A percentile compares a stretch with the other conserved stretches of the same genome.
Evolutionary conservation across 768 basidiomycete genomes (phyloP).

Genomic region (Lactarius evosmus): DNA sequence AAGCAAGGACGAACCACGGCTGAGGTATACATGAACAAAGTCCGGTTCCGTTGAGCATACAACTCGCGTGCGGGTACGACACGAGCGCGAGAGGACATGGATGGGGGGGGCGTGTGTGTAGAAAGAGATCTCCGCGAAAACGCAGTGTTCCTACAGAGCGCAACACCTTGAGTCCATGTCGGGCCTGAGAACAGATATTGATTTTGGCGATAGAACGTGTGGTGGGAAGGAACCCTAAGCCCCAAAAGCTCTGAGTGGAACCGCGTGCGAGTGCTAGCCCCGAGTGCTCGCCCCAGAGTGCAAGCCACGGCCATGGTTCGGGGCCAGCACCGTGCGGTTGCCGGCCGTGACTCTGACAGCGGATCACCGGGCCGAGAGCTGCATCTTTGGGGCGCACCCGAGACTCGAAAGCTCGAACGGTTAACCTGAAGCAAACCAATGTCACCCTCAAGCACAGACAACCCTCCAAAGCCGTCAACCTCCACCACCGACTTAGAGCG

Average conservation of each 20-base stretch:
- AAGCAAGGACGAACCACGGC: slow-evolving; percentile 59
- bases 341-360: background rate
- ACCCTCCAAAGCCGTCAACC: slow-evolving; percentile 19
- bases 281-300: background rate
- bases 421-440: background rate
- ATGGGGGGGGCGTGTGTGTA: slow-evolving; percentile 11
- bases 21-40: slow-evolving; percentile 78
- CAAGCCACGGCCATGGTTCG: background rate
- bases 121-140: slow-evolving; percentile 3
- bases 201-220: background rate
- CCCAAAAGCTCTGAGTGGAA: too few relatives aligned
- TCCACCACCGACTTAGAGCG: slow-evolving; percentile 62
- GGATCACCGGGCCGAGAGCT: background rate
- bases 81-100: slow-evolving; percentile 27
- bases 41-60: slow-evolving; percentile 62
- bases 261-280: background rate
- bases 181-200: background rate
- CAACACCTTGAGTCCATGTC: slow-evolving; percentile 1
- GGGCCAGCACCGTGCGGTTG: background rate
- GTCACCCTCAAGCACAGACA: slow-evolving; percentile 13
- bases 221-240: background rate
- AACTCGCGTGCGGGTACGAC: slow-evolving; percentile 39
- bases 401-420: too few relatives aligned
- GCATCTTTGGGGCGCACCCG: background rate
- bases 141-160: background rate